Evolutionary conservation across 2,329 filamentous ascomycete species (phyloP).

Genomic region (Escovopsis weberi): DNA sequence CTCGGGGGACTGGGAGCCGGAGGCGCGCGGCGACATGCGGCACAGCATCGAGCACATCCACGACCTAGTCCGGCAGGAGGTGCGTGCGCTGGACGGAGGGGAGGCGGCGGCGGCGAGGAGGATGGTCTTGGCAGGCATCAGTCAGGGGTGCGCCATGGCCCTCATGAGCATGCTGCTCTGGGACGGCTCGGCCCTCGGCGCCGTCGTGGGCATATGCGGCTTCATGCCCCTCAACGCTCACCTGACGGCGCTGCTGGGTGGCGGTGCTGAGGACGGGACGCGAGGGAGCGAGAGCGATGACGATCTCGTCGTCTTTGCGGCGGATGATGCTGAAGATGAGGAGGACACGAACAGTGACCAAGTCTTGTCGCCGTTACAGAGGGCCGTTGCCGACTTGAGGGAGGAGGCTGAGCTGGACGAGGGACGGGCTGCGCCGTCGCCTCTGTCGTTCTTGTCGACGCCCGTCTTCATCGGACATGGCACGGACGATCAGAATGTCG

Average conservation of each 20-base stretch:
- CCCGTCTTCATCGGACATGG: conserved; percentile 34
- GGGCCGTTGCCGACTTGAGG: conserved; percentile 13
- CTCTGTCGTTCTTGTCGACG: conserved; percentile 11
- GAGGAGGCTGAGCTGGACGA: conserved; percentile 14
- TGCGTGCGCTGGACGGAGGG: conserved; percentile 12
- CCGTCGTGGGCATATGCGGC: conserved; percentile 28
- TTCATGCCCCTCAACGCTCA: conserved; percentile 27
- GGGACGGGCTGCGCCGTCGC: background rate
- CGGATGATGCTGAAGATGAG: background rate
- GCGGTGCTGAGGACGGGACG: background rate
- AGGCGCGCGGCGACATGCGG: conserved; percentile 19
- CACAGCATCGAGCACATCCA: conserved; percentile 28
- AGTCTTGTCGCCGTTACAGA: conserved; percentile 6
- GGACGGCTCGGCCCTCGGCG: conserved; percentile 25
- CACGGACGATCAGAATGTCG: conserved; percentile 26
- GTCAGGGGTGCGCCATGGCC: conserved; percentile 37
- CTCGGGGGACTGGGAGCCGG: conserved; percentile 20
- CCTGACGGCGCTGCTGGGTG: conserved; percentile 12
- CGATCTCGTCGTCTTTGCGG: conserved; percentile 11
- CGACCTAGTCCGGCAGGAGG: conserved; percentile 21
- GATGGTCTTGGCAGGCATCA: conserved; percentile 35
- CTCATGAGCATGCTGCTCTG: conserved; percentile 29
- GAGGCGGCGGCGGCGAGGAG: conserved; percentile 9
- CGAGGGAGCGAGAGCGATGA: background rate
- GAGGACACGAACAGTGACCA: background rate